Evolutionary conservation across 2,329 filamentous ascomycete genomes (phyloP).

Genomic region (Bisporella sp.): DNA sequence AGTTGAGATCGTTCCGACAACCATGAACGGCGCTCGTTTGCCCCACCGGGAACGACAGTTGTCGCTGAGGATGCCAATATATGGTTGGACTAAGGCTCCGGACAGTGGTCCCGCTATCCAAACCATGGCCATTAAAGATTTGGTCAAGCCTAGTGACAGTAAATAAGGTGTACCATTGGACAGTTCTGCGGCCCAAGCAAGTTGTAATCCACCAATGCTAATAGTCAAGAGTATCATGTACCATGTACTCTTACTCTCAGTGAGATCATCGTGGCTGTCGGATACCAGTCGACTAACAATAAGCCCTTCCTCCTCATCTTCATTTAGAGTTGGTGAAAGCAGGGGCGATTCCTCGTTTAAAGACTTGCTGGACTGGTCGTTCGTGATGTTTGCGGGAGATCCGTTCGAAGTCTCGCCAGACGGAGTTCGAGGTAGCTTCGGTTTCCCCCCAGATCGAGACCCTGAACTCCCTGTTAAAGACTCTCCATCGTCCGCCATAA

Average conservation of each 20-base stretch:
- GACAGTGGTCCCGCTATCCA: conserved; percentile 80
- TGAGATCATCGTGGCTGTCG: conserved; percentile 36
- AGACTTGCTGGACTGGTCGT: conserved; percentile 10
- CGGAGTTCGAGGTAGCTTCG: background rate
- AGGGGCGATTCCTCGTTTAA: conserved; percentile 43
- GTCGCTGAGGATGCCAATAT: conserved; percentile 75
- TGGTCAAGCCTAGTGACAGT: conserved; percentile 73
- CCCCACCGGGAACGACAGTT: conserved; percentile 69
- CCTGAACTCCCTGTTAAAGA: too few relatives aligned
- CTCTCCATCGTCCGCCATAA: too few relatives aligned
- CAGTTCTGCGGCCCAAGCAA: conserved; percentile 92
- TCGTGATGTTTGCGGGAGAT: background rate
- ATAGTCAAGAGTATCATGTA: conserved; percentile 83
- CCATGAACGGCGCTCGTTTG: conserved; percentile 75
- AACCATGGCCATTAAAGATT: conserved; percentile 74
- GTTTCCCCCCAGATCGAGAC: too few relatives aligned
- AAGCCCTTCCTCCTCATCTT: conserved; percentile 31
- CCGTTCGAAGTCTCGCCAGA: conserved; percentile 9
- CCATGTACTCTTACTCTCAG: conserved; percentile 70
- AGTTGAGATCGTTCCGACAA: conserved; percentile 61
- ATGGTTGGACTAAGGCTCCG: conserved; percentile 73
- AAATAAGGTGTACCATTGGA: conserved; percentile 87
- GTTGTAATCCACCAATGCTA: conserved; percentile 80
- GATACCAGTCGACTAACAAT: conserved; percentile 28
- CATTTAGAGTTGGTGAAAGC: conserved; percentile 33